Evolutionary conservation across 2,329 filamentous ascomycete genomes (phyloP).

Genomic region (Coniella lustricola): DNA sequence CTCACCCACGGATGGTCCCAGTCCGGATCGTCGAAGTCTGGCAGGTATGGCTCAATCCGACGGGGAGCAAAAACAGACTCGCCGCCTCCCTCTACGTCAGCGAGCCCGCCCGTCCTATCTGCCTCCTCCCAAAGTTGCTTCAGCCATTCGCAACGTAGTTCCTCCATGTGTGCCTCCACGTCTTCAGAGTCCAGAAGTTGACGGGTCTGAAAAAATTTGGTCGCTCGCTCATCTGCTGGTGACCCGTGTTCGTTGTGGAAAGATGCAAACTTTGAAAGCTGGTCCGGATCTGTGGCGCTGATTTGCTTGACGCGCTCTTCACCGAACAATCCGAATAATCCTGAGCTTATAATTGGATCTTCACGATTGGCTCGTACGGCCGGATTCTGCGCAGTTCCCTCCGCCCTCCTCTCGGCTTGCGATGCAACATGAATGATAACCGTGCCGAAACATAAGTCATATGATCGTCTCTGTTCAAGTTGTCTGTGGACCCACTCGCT

Average conservation of each 20-base stretch:
- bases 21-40: neutral
- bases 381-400: too few relatives aligned
- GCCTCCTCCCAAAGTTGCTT: neutral
- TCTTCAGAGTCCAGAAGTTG: neutral
- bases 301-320: neutral
- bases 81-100: neutral
- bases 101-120: neutral
- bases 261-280: neutral
- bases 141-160: neutral
- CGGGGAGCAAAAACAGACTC: neutral
- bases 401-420: neutral
- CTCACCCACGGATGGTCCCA: neutral
- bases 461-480: neutral
- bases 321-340: neutral
- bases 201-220: neutral
- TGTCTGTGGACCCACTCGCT: neutral
- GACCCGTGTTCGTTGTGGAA: neutral
- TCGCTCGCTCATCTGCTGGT: neutral
- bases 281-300: neutral
- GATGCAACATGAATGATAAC: neutral
- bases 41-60: neutral
- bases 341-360: too few relatives aligned
- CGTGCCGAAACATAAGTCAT: neutral
- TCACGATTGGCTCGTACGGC: too few relatives aligned
- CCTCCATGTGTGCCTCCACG: neutral